Base-by-base conservation (phyloP, 129 eudicot species). In the Flaveria bidentis region DNA sequence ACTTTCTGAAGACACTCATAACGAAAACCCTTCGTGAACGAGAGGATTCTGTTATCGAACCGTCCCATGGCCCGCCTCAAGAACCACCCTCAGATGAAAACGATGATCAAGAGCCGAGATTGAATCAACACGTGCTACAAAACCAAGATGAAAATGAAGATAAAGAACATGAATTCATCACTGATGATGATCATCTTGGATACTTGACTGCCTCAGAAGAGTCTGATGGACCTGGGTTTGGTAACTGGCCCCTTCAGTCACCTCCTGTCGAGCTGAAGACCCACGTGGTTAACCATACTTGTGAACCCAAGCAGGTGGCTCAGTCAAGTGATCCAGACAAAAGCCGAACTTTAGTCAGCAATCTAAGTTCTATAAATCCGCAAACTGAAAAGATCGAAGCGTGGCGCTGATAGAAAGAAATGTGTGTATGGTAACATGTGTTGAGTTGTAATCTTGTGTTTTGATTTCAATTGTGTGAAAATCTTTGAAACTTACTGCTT, bases 1-100 rank as follows among this genome's bases (percentile, higher is more conserved):
- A 92, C 83, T 92, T 92, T 80, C 91, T 92, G 23, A 92, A 88
- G 85, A 85, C 91, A 5, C 98, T 92, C 15, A 89, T 92, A 33
- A 84, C 76, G 47, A 92, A 83, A 76, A 79, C 87, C 1, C 82
- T 92, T 41, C 81, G 84, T 44, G 91, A 86, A 68, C 80, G 96
- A 79, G 87, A 89, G 65, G 90, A 84, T 39, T 61, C 87, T 4
- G 55, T 82, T 25, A 53, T 75, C 28, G 90, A 89, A 58, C 78
- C 87, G 46, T 44, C 80, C 25, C 76, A 79, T 11, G 70, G 65
- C 42, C 84, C 90, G 17, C 83, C 70, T 18, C 75, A 1, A 47
- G 89, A 79, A 30, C 74, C 74, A 46, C 74, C 61, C 9, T 76
- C 89, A 4, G 91, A 85, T 64, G 91, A 87, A 69, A 84, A 88